Conservation (phyloP, 169 alveolate species). For the Perkinsus marinus region DNA sequence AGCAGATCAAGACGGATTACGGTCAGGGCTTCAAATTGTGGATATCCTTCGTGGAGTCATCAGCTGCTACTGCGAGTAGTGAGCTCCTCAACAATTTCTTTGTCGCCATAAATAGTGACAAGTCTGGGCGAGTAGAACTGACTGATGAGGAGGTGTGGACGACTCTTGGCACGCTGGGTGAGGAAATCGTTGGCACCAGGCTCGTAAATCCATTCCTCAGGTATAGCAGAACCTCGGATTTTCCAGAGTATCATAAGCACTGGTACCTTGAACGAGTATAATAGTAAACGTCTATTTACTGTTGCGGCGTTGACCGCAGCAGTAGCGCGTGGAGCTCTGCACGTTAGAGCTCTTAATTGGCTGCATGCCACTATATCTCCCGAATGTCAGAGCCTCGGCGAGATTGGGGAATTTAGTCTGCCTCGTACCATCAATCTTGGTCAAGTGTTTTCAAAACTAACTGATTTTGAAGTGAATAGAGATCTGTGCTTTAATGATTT, state of each 20-base stretch:
- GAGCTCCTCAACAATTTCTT: not conserved
- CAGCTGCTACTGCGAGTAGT: not conserved
- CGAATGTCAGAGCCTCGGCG: not conserved
- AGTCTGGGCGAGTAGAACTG: not conserved
- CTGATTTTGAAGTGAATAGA: not conserved
- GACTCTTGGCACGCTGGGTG: not conserved
- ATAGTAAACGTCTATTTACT: not conserved
- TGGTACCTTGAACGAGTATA: not conserved
- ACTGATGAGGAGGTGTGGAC: not conserved
- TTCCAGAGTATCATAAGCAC: not conserved
- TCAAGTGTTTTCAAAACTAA: not conserved
- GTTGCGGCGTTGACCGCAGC: not conserved
- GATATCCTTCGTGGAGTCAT: not conserved
- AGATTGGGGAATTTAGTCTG: not conserved
- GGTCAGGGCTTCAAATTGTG: slow-evolving; percentile 7
- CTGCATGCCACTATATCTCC: not conserved
- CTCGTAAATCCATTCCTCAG: not conserved
- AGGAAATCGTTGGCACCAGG: not conserved
- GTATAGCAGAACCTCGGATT: not conserved
- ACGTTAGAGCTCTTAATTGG: not conserved
- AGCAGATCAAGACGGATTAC: slow-evolving; percentile 36
- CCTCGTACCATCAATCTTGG: not conserved
- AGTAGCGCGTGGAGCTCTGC: not conserved
- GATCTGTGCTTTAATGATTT: not conserved
- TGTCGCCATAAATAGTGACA: not conserved